These are phyloP conservation scores for Pichia phayaonensis DNA, from an alignment of 805 yeast genomes.

Conservation along the genomic window DNA sequence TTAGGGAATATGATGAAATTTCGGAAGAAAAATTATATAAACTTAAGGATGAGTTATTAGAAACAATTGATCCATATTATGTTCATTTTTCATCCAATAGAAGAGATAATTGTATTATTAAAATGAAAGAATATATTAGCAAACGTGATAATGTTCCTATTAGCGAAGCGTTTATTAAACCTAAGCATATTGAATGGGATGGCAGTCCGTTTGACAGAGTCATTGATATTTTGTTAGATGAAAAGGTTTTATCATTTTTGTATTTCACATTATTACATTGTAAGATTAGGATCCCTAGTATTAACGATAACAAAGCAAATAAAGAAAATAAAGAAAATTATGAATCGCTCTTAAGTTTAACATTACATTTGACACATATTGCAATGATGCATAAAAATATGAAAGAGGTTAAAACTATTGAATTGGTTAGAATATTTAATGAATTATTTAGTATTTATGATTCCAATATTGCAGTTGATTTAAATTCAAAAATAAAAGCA, in stretches of 20 bases:
- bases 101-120: conserved; percentile 73
- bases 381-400: conserved; percentile 24
- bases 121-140: conserved; percentile 45
- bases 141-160: conserved; percentile 23
- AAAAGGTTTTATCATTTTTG: conserved; percentile 46
- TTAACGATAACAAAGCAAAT: conserved; percentile 16
- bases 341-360: conserved; percentile 52
- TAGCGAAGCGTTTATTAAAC: conserved; percentile 49
- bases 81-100: conserved; percentile 69
- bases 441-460: conserved; percentile 4
- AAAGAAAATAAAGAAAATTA: neutral
- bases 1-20: conserved; percentile 29
- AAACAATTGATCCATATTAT: conserved; percentile 72
- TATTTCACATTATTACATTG: conserved; percentile 40
- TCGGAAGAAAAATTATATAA: conserved; percentile 42
- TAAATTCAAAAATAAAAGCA: conserved; percentile 1
- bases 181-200: conserved; percentile 36
- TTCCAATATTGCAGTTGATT: conserved; percentile 2
- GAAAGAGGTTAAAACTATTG: conserved; percentile 3
- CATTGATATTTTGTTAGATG: conserved; percentile 45
- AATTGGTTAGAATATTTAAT: conserved; percentile 3
- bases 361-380: conserved; percentile 64
- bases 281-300: neutral
- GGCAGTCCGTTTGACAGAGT: conserved; percentile 35
- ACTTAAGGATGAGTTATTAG: conserved; percentile 48